Evolutionary conservation across 2,329 filamentous ascomycete species (phyloP).

Genomic region (Botrytis cinerea): DNA sequence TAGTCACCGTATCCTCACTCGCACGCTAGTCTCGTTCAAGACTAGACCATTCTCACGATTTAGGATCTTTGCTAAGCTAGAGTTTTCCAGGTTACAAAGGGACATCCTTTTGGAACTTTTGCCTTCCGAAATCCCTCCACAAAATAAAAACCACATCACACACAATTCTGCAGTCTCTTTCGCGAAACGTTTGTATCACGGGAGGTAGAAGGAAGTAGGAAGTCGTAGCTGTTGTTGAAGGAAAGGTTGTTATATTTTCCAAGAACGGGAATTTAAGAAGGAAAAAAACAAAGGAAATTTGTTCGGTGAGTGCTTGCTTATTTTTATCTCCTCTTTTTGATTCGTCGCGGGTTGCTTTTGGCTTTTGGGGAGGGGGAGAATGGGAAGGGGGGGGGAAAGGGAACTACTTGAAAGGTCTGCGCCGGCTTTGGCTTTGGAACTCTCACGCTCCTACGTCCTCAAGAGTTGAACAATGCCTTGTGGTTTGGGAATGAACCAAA

Average conservation of each 20-base stretch:
- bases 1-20: background rate
- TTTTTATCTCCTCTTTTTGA: background rate
- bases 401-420: background rate
- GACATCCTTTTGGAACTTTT: conserved; percentile 18
- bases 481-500: conserved; percentile 11
- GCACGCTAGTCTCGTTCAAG: background rate
- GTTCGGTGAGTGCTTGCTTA: conserved; percentile 10
- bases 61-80: conserved; percentile 15
- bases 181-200: conserved; percentile 37
- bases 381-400: background rate
- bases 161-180: conserved; percentile 33
- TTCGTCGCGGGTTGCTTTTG: background rate
- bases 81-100: conserved; percentile 19
- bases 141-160: conserved; percentile 23
- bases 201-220: conserved; percentile 41
- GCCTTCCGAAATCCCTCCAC: conserved; percentile 22
- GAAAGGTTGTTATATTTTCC: conserved; percentile 35
- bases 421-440: background rate
- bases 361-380: background rate
- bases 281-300: conserved; percentile 12
- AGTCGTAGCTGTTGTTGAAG: conserved; percentile 35
- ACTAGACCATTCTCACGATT: background rate
- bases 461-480: background rate
- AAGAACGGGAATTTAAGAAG: conserved; percentile 27
- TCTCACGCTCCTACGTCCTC: conserved; percentile 1